Percentiles rank a stretch among this genome's conserved stretches.
phyloP scores from a whole-genome alignment of 2,329 filamentous ascomycete genomes.

The Trichoderma guizhouense region DNA sequence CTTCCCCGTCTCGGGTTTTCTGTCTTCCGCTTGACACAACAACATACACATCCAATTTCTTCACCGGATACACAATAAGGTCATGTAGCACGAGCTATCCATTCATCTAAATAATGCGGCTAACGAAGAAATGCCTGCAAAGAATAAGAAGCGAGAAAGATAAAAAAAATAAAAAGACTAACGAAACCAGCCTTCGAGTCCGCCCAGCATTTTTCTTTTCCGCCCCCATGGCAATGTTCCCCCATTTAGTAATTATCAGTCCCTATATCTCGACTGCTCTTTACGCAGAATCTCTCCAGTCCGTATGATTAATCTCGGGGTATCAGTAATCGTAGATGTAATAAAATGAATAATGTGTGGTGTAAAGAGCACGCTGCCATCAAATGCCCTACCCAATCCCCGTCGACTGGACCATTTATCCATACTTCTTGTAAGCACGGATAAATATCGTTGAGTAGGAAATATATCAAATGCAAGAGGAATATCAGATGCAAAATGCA shows the following conservation, averaged over 20 bases:
- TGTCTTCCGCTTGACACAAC: not conserved
- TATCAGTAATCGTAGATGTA: constrained; percentile 7
- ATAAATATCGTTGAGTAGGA: not conserved
- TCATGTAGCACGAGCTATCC: not conserved
- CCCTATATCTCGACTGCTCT: not conserved
- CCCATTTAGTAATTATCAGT: not conserved
- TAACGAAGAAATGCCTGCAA: not conserved
- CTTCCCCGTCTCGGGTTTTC: too few species aligned
- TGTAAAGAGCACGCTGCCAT: not conserved
- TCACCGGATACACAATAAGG: not conserved
- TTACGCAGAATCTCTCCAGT: not conserved
- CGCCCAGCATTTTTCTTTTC: not conserved
- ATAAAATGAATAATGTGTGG: not conserved
- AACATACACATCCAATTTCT: not conserved
- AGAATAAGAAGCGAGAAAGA: not conserved
- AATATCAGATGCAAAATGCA: not conserved
- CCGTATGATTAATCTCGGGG: constrained; percentile 4
- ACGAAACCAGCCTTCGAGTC: not conserved
- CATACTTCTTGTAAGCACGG: not conserved
- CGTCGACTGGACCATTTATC: not conserved
- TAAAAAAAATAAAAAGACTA: not conserved
- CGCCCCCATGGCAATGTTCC: not conserved
- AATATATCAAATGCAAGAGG: not conserved
- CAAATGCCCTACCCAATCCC: not conserved
- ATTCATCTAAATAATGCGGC: constrained; percentile 2